Conservation (phyloP, 2,329 filamentous ascomycete genomes). For the Biscogniauxia mediterranea region DNA sequence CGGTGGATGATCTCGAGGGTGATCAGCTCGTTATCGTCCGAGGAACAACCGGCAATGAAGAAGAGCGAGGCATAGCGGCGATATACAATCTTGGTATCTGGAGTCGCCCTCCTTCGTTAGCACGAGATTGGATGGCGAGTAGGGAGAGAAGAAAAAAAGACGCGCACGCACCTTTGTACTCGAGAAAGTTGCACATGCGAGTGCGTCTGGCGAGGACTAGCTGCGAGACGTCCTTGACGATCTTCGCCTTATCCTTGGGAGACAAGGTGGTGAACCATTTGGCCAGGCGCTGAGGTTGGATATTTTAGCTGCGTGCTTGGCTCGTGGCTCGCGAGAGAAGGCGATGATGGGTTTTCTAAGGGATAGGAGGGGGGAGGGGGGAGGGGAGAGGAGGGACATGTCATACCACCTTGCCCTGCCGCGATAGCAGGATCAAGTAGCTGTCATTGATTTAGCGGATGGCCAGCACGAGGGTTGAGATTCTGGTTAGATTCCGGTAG, state of each 20-base stretch:
- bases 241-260: constrained; percentile 98
- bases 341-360: constrained; percentile 21
- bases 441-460: constrained; percentile 46
- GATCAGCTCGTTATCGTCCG: constrained; percentile 97
- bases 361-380: constrained; percentile 23
- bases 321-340: constrained; percentile 13
- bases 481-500: constrained; percentile 14
- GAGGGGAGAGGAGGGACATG: constrained; percentile 21
- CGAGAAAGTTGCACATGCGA: constrained; percentile 99
- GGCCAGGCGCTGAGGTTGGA: constrained; percentile 72
- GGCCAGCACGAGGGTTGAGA: constrained; percentile 5
- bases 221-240: constrained; percentile 99
- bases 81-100: constrained; percentile 98
- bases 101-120: no score
- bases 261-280: constrained; percentile 99
- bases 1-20: constrained; percentile 98
- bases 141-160: constrained; percentile 5
- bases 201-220: constrained; percentile 93
- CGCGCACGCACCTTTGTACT: constrained; percentile 82
- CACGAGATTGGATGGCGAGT: no score
- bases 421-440: constrained; percentile 94
- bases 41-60: constrained; percentile 96
- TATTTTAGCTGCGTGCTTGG: constrained; percentile 13
- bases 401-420: constrained; percentile 98
- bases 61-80: constrained; percentile 97